phyloP scores from a whole-genome alignment of 148 eudicot species.

The Gaultheria prostrata region DNA sequence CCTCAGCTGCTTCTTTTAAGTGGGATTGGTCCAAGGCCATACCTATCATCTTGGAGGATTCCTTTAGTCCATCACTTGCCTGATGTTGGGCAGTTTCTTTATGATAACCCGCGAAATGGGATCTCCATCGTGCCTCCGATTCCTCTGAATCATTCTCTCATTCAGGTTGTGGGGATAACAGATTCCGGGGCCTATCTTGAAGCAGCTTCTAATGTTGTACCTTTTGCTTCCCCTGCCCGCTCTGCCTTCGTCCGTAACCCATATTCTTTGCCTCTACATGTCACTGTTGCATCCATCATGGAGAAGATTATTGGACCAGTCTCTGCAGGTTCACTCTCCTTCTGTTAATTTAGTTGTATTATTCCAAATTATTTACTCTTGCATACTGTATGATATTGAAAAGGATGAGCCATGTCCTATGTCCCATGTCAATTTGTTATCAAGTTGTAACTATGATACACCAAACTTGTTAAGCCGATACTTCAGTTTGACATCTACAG shows the following conservation, averaged over 20 bases:
- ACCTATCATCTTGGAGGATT: conserved; percentile 88
- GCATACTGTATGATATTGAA: not conserved
- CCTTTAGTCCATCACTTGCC: conserved; percentile 75
- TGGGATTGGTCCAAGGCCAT: conserved; percentile 78
- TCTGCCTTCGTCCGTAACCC: conserved; percentile 50
- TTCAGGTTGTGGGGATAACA: conserved; percentile 92
- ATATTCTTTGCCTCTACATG: conserved; percentile 45
- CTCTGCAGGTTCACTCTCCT: conserved; percentile 38
- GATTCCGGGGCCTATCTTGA: conserved; percentile 69
- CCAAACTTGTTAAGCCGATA: not conserved
- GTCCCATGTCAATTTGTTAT: not conserved
- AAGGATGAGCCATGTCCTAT: not conserved
- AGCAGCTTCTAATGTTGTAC: conserved; percentile 75
- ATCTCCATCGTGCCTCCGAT: conserved; percentile 76
- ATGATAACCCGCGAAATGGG: conserved; percentile 92
- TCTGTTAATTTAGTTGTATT: not conserved
- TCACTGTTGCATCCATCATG: conserved; percentile 83
- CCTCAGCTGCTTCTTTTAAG: conserved; percentile 87
- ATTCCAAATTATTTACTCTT: not conserved
- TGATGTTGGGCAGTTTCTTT: conserved; percentile 76
- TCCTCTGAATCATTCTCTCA: conserved; percentile 86
- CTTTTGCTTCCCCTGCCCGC: conserved; percentile 54
- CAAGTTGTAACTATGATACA: not conserved
- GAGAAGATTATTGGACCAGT: conserved; percentile 75
- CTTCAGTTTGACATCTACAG: not conserved